phyloP scores from a whole-genome alignment of 441 rosid genomes.

The Populus hybrid region DNA sequence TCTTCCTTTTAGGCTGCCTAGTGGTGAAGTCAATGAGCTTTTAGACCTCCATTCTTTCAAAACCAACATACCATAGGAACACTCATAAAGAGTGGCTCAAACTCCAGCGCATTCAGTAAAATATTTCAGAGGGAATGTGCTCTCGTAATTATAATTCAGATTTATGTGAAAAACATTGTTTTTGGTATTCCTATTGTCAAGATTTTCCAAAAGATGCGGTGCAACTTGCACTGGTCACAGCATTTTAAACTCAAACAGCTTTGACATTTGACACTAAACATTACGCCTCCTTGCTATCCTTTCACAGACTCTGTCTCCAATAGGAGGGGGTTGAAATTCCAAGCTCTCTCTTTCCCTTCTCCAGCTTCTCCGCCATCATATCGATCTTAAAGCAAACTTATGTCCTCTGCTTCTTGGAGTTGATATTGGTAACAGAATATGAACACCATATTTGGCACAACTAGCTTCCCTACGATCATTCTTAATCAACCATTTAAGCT shows the following conservation, averaged over 20 bases:
- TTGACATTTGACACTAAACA: neutral
- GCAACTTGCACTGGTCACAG: neutral
- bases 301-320: neutral
- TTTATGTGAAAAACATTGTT: neutral
- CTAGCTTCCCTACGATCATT: neutral
- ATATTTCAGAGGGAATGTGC: neutral
- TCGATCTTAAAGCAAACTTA: neutral
- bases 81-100: neutral
- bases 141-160: neutral
- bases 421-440: neutral
- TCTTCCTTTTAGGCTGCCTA: neutral
- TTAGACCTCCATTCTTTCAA: conserved; percentile 14
- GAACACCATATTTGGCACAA: neutral
- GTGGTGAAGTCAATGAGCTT: neutral
- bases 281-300: neutral
- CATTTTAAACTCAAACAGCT: neutral
- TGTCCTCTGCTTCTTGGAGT: neutral
- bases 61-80: conserved; percentile 13
- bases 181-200: neutral
- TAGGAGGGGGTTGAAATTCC: neutral
- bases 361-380: neutral
- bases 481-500: neutral
- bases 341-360: neutral
- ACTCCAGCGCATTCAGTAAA: neutral
- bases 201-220: neutral